Evolutionary conservation across 306 rosid genomes (phyloP).

Genomic region (Medicago truncatula): MtrunA17r5.0-ANR NC_053042.1:52617001-52617500

Average conservation of each 20-base stretch:
- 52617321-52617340: slow-evolving; percentile 91
- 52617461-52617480: slow-evolving; percentile 63
- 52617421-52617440: slow-evolving; percentile 90
- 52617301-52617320: slow-evolving; percentile 91
- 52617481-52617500: slow-evolving; percentile 62
- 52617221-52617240: not conserved
- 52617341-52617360: slow-evolving; percentile 72
- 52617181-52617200: not conserved
- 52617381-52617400: slow-evolving; percentile 76
- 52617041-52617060: not conserved
- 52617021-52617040: slow-evolving; percentile 20
- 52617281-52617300: slow-evolving; percentile 95
- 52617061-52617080: not conserved
- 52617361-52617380: slow-evolving; percentile 83
- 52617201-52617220: not conserved
- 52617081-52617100: slow-evolving; percentile 6
- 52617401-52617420: slow-evolving; percentile 80
- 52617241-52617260: slow-evolving; percentile 21
- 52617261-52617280: slow-evolving; percentile 47
- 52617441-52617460: slow-evolving; percentile 78
- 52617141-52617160: not conserved
- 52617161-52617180: not conserved
- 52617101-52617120: slow-evolving; percentile 19
- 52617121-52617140: not conserved
- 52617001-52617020: not conserved